phyloP scores from a whole-genome alignment of 305 asterid genomes.

The Solanum chacoense region DNA sequence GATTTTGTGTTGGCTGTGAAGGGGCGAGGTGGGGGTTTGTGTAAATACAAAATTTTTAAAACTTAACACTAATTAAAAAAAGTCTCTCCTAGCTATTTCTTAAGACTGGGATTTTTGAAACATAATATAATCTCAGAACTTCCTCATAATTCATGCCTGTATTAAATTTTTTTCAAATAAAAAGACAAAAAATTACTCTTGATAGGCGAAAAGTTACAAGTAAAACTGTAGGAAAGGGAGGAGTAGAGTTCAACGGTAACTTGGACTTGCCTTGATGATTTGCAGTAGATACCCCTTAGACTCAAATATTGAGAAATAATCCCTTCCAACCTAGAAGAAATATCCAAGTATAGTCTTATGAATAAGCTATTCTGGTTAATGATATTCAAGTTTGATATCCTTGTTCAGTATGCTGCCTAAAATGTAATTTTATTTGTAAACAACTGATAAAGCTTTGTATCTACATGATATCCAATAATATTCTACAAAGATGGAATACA shows the following conservation, averaged over 20 bases:
- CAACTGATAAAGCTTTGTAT: neutral
- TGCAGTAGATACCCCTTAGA: neutral
- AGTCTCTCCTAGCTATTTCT: neutral
- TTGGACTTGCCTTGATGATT: neutral
- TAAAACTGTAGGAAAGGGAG: neutral
- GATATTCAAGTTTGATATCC: neutral
- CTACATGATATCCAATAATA: conserved; percentile 4
- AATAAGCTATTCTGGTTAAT: neutral
- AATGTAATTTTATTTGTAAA: neutral
- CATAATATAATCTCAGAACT: neutral
- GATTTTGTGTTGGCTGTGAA: too few relatives aligned
- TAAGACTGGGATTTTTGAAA: neutral
- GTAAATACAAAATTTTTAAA: neutral
- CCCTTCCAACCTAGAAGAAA: neutral
- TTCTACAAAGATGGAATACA: neutral
- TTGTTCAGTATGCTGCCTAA: neutral
- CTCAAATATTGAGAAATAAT: neutral
- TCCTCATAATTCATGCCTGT: neutral
- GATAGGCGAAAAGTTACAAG: neutral
- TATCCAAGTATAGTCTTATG: neutral
- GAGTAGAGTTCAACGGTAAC: neutral
- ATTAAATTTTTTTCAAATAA: neutral
- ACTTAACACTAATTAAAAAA: neutral
- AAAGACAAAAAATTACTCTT: neutral
- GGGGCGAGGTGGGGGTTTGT: neutral